phyloP scores from a whole-genome alignment of 2,329 filamentous ascomycete species.

The Nigrograna mackinnonii region DNA sequence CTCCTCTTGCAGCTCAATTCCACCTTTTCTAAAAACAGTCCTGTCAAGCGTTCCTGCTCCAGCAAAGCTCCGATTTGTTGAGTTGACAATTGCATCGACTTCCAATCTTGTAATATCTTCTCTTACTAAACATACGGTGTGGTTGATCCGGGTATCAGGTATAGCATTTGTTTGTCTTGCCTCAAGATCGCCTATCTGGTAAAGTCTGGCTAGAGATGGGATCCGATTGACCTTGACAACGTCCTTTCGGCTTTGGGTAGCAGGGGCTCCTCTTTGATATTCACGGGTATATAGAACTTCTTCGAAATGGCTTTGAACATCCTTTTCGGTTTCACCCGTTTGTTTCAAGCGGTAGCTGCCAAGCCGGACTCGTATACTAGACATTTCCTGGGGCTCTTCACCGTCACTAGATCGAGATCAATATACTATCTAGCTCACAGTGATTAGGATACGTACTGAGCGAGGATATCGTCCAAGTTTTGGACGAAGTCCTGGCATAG shows the following conservation, averaged over 20 bases:
- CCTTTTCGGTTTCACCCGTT: conserved; percentile 14
- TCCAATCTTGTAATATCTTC: conserved; percentile 38
- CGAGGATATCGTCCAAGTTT: conserved; percentile 20
- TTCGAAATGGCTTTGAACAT: conserved; percentile 21
- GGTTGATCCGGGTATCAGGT: conserved; percentile 26
- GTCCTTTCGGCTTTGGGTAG: conserved; percentile 9
- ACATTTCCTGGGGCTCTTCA: conserved; percentile 18
- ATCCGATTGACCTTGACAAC: conserved; percentile 27
- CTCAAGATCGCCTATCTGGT: conserved; percentile 26
- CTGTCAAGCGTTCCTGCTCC: conserved; percentile 34
- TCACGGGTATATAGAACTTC: conserved; percentile 28
- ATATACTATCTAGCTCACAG: background rate
- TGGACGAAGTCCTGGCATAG: conserved; percentile 26
- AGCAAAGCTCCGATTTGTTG: conserved; percentile 26
- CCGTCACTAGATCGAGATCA: conserved; percentile 7
- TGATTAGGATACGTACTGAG: conserved; percentile 4
- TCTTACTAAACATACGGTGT: conserved; percentile 28
- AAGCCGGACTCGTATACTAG: conserved; percentile 19
- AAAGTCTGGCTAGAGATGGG: conserved; percentile 28
- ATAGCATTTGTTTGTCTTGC: conserved; percentile 22
- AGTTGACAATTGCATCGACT: conserved; percentile 37
- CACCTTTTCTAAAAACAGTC: conserved; percentile 33
- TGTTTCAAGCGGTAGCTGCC: conserved; percentile 21
- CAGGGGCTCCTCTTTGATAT: conserved; percentile 17
- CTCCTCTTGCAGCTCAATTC: conserved; percentile 22